Evolutionary conservation across 2,329 filamentous ascomycete species (phyloP), one percentile per base, ranked within the genome.

Genomic region (Thelonectria rubi): DNA sequence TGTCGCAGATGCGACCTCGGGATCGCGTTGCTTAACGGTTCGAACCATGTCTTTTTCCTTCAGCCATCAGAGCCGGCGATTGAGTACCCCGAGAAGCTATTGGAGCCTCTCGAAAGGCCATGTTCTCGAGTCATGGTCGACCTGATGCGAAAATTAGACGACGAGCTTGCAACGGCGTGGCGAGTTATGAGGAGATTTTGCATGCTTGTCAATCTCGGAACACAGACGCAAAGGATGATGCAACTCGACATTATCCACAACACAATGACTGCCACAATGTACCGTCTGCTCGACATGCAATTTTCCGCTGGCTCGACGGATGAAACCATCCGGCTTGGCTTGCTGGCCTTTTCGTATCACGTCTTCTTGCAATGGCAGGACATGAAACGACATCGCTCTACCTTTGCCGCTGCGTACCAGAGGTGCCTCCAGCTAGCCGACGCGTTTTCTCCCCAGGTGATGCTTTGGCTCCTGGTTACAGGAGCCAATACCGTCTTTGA

Each of bases 291-390:
- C 17, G 47, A 70, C 34, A 75, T 76, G 71, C 50, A 55, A 3
- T 76, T 76, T 56, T 60, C 68, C 6, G 15, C 26, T 2, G 67
- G 65, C 12, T 74, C 74, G 1, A 48, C 66, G 5, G 65, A 78
- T 37, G 78, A 81, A 63, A 68, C 71, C 1, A 64, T 81, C 11
- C 76, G 78, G 2, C 71, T 78, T 9, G 77, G 78, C 15, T 68
- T 81, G 0, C 62, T 82, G 1, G 73, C 73, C 15, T 80, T 78
- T 52, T 71, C 72, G 5, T 73, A 69, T n/a, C 69, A 72, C 55
- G 60, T 78, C n/a, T 81, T 81, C 62, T 66, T 81, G 7, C 76
- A 76, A 42, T 78, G 76, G 76, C 63, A 72, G 21, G 62, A 71
- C 26, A 50, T 76, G 15, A 55, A 39, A 18, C 46, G 50, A 12